Percentiles rank a stretch among this genome's conserved stretches.
phyloP scores from a whole-genome alignment of 2,329 filamentous ascomycete genomes.

The Aspergillus viridinutans region DNA sequence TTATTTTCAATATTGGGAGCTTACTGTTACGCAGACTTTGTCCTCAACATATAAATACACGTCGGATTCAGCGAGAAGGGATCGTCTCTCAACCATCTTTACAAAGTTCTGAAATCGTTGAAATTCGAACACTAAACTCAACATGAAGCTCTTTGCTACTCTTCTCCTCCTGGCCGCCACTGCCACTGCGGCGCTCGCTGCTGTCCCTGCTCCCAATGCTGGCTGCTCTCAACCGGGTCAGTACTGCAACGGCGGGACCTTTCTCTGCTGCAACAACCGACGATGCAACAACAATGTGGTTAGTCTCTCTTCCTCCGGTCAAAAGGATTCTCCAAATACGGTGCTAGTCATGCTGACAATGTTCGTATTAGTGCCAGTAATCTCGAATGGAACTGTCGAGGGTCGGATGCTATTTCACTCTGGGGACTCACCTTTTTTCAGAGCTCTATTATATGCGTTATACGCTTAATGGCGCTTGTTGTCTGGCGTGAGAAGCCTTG shows the following conservation, averaged over 20 bases:
- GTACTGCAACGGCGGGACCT: slow-evolving; percentile 10
- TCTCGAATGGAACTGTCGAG: neutral
- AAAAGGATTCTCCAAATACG: neutral
- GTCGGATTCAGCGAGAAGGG: neutral
- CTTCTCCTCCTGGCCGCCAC: neutral
- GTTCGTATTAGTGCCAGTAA: neutral
- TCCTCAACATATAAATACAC: neutral
- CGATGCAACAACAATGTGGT: neutral
- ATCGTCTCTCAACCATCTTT: neutral
- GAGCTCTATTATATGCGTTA: too few species aligned
- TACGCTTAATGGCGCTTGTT: too few species aligned
- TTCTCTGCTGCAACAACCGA: slow-evolving; percentile 4
- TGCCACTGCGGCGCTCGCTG: neutral
- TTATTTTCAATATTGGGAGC: too few species aligned
- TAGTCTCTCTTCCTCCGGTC: neutral
- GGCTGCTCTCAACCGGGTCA: slow-evolving; percentile 9
- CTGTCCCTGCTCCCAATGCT: neutral
- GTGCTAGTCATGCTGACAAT: neutral
- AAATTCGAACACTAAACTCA: neutral
- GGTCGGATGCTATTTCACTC: neutral
- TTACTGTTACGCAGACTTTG: neutral
- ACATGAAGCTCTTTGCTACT: neutral
- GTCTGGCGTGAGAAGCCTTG: too few species aligned
- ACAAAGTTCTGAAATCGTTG: neutral
- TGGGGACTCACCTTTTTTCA: too few species aligned